Base-by-base conservation (phyloP, 2,329 filamentous ascomycete genomes). In the Thielaviopsis punctulata region DNA sequence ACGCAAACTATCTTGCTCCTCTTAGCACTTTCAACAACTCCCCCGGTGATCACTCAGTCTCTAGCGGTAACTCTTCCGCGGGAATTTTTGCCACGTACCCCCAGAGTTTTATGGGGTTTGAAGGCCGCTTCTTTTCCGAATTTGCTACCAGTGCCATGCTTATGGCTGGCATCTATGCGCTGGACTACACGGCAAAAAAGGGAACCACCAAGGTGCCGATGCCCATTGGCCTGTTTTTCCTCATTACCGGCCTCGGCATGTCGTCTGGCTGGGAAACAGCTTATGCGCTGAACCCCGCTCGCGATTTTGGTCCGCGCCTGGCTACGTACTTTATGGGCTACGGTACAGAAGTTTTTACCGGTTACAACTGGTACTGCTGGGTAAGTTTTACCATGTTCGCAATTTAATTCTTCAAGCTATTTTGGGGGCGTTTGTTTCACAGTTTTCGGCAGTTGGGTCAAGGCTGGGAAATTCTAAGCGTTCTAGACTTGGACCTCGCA, bases 181-280 rank as follows among this genome's bases (percentile, higher is more conserved):
- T 86, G 48, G 53, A 55, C 43, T 52, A 55, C 49, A 79, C 81
- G 52, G 78, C 81, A 57, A 68, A 68, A 45, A 68, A 73, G n/a
- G 78, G 77, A 3, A 77, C 77, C 1, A 76, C 77, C 0, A 68
- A 70, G 1, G 55, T 68, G 52, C 51, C 51, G 15, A 70, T 76
- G 53, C 79, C 81, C 0, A 65, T 86, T 1, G 75, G 69, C 7
- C 65, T 86, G 5, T 83, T 85, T 65, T 85, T 86, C 64, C 68
- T 86, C 48, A 79, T 86, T 56, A 86, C 86, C 60, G 82, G 80
- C 8, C 77, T 86, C 19, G 82, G 81, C n/a, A 78, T 79, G 30
- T 83, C 79, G 60, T 86, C 84, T 59, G 83, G 84, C 6, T 86
- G 80, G 80, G 76, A 86, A 63, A 87, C 82, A 1, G 81, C 82